Conservation (phyloP, 1,284 basidiomycete genomes). For the Xerocomus cyaneibrunnescens region DNA sequence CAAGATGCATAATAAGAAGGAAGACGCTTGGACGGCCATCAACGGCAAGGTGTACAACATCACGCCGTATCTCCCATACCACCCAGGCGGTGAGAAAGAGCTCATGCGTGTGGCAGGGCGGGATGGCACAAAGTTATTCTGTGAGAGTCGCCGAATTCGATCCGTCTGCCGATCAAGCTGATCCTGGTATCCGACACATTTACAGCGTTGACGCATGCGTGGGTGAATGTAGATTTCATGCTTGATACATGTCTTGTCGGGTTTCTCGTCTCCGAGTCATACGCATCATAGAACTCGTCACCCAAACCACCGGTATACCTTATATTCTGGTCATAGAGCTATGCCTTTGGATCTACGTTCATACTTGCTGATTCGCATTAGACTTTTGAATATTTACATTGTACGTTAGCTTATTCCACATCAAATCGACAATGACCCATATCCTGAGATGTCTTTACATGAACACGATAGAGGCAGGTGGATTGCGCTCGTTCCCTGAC, state of each 20-base stretch:
- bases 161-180: not conserved
- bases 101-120: slow-evolving; percentile 95
- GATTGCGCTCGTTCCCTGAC: not conserved
- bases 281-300: slow-evolving; percentile 38
- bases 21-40: slow-evolving; percentile 93
- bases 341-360: not conserved
- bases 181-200: not conserved
- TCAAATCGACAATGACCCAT: too few relatives aligned
- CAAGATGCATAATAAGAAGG: slow-evolving; percentile 77
- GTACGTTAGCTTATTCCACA: not conserved
- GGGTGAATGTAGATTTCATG: slow-evolving; percentile 96
- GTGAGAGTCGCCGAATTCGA: slow-evolving; percentile 46
- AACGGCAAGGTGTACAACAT: slow-evolving; percentile 97
- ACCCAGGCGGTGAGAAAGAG: slow-evolving; percentile 93
- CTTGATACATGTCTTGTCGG: slow-evolving; percentile 91
- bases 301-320: too few relatives aligned
- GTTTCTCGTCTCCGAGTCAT: slow-evolving; percentile 72
- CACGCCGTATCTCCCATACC: slow-evolving; percentile 88
- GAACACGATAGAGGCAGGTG: not conserved
- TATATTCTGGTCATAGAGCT: slow-evolving; percentile 27
- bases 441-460: not conserved
- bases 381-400: not conserved
- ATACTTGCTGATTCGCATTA: slow-evolving; percentile 1
- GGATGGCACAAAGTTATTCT: slow-evolving; percentile 93
- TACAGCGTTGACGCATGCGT: slow-evolving; percentile 56